Percentiles rank a stretch among this genome's conserved stretches.
These are phyloP conservation scores for Trametes coccinea DNA, from an alignment of 768 basidiomycete species.

Conservation along the genomic window DNA sequence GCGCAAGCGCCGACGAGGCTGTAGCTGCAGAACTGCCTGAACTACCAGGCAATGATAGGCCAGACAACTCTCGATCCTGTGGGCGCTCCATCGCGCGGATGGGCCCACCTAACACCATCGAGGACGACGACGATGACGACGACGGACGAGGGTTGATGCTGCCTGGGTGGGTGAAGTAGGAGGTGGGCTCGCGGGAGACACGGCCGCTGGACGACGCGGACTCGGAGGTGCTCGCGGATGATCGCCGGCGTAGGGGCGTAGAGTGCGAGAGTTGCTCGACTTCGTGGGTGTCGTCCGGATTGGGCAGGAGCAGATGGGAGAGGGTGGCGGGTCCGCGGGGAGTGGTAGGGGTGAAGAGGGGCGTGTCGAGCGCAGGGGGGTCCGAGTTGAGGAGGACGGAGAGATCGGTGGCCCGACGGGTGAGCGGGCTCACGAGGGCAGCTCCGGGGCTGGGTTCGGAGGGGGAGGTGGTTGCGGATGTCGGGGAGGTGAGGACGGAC, in stretches of 20 bases:
- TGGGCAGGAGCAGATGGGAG: conserved; percentile 40
- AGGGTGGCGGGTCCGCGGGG: conserved; percentile 34
- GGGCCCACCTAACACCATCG: conserved; percentile 1
- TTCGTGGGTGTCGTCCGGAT: conserved; percentile 25
- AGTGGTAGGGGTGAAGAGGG: conserved; percentile 39
- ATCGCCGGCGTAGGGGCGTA: conserved; percentile 27
- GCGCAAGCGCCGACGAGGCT: conserved; percentile 10
- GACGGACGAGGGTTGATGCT: conserved; percentile 10
- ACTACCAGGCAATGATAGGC: conserved; percentile 22
- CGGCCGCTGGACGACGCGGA: background rate
- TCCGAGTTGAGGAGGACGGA: conserved; percentile 73
- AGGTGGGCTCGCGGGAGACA: conserved; percentile 19
- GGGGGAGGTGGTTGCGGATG: conserved; percentile 22
- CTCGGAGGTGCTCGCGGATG: conserved; percentile 24
- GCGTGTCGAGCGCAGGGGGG: conserved; percentile 46
- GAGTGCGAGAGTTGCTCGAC: conserved; percentile 33
- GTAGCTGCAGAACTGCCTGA: background rate
- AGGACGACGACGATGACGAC: conserved; percentile 17
- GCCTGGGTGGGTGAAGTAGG: conserved; percentile 28
- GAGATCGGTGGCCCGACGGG: conserved; percentile 73
- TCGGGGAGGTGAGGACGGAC: conserved; percentile 21
- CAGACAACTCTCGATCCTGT: conserved; percentile 10
- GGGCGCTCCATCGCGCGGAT: conserved; percentile 8
- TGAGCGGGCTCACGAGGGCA: conserved; percentile 44
- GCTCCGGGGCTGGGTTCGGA: conserved; percentile 36